Percentiles rank a stretch among this genome's conserved stretches.
Evolutionary conservation across 139 green algal species (phyloP).

Genomic region (Nannochloris sp.): DNA sequence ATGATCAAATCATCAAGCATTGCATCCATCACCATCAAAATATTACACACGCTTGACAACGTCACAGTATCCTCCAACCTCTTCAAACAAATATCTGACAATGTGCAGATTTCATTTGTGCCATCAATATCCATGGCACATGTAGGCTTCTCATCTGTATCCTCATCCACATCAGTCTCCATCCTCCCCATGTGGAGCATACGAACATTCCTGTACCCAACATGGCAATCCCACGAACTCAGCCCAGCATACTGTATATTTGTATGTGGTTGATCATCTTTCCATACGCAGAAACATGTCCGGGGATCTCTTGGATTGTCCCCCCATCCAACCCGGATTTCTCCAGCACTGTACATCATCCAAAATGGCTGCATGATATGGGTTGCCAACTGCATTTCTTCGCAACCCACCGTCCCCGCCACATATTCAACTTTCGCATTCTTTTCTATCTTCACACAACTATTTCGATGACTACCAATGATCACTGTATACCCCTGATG

Average conservation of each 20-base stretch:
- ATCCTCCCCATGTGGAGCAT: neutral
- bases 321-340: conserved; percentile 45
- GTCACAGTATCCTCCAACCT: neutral
- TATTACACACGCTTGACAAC: conserved; percentile 21
- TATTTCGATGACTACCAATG: conserved; percentile 76
- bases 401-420: conserved; percentile 16
- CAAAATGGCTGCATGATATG: conserved; percentile 43
- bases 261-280: conserved; percentile 32
- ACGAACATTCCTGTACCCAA: conserved; percentile 59
- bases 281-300: conserved; percentile 34
- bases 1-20: conserved; percentile 11
- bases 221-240: conserved; percentile 76
- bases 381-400: conserved; percentile 12
- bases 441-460: conserved; percentile 71
- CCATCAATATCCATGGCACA: neutral
- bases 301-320: conserved; percentile 12
- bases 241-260: conserved; percentile 43
- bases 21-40: conserved; percentile 18
- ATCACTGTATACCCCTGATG: conserved; percentile 79
- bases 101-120: neutral
- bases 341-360: conserved; percentile 45
- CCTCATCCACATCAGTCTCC: neutral
- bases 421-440: conserved; percentile 37
- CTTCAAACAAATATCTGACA: conserved; percentile 10
- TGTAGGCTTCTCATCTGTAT: neutral